phyloP scores from a whole-genome alignment of 768 basidiomycete genomes.

The Suillus brevipes region DNA sequence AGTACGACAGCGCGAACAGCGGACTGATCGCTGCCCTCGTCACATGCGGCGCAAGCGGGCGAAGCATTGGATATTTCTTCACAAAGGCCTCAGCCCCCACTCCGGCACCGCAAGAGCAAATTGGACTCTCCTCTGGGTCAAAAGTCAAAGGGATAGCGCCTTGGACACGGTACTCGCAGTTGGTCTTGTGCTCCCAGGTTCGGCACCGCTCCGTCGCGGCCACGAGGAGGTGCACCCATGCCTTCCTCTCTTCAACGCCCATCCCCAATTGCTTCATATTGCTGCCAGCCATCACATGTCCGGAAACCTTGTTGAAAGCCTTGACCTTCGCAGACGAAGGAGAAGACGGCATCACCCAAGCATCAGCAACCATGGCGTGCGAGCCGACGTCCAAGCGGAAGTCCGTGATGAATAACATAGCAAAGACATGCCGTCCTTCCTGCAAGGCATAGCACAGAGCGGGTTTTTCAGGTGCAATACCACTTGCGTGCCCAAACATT shows the following conservation, averaged over 20 bases:
- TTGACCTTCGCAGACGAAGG: not conserved
- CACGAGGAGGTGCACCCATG: conserved; percentile 56
- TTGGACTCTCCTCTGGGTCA: conserved; percentile 38
- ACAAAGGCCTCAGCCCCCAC: conserved; percentile 43
- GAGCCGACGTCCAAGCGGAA: conserved; percentile 49
- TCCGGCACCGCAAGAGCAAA: conserved; percentile 57
- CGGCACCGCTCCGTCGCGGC: conserved; percentile 53
- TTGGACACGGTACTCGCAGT: conserved; percentile 48
- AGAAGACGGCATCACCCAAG: conserved; percentile 41
- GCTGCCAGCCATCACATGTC: not conserved
- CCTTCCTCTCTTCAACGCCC: conserved; percentile 36
- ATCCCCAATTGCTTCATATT: conserved; percentile 5
- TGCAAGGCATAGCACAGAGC: conserved; percentile 24
- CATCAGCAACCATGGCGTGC: conserved; percentile 51
- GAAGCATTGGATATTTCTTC: conserved; percentile 33
- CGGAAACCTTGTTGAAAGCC: not conserved
- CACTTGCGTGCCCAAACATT: conserved; percentile 28
- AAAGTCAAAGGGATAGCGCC: conserved; percentile 38
- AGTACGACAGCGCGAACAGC: conserved; percentile 51
- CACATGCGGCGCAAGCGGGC: conserved; percentile 39
- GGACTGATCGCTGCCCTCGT: conserved; percentile 55
- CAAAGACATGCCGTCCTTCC: conserved; percentile 23
- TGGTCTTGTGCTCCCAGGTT: conserved; percentile 46
- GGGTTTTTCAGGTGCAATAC: conserved; percentile 19
- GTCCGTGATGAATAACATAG: conserved; percentile 46